A percentile compares a stretch with the other conserved stretches of the same genome.
Evolutionary conservation across 2,329 filamentous ascomycete genomes (phyloP).

Genomic region (Fusarium sp.): DNA sequence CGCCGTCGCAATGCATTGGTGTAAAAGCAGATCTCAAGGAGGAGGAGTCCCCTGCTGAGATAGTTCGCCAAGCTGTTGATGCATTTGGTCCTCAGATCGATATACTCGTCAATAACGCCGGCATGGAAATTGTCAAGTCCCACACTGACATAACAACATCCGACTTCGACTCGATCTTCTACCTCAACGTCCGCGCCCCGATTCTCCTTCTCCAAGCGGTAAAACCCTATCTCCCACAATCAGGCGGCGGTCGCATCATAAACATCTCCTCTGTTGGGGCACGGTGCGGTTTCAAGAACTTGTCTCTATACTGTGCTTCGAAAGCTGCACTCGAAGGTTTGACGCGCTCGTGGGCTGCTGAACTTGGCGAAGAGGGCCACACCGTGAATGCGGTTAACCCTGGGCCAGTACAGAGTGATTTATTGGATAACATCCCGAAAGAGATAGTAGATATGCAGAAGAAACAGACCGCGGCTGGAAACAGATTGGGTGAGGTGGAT

Average conservation of each 20-base stretch:
- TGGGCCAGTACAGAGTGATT: slow-evolving; percentile 69
- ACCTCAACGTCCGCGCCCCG: slow-evolving; percentile 34
- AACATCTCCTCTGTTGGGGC: slow-evolving; percentile 32
- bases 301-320: slow-evolving; percentile 32
- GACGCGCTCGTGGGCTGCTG: slow-evolving; percentile 69
- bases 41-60: not conserved
- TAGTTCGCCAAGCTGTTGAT: slow-evolving; percentile 3
- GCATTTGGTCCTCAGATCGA: slow-evolving; percentile 17
- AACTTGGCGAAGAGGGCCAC: slow-evolving; percentile 61
- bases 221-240: slow-evolving; percentile 1
- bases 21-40: slow-evolving; percentile 24
- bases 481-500: slow-evolving; percentile 63
- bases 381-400: slow-evolving; percentile 73
- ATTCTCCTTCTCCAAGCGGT: slow-evolving; percentile 22
- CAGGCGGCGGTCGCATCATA: slow-evolving; percentile 22
- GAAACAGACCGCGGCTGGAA: slow-evolving; percentile 61
- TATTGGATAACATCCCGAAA: slow-evolving; percentile 60
- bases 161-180: slow-evolving; percentile 32
- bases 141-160: slow-evolving; percentile 5
- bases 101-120: slow-evolving; percentile 30
- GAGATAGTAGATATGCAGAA: slow-evolving; percentile 33
- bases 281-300: slow-evolving; percentile 22
- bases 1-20: slow-evolving; percentile 19
- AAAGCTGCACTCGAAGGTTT: slow-evolving; percentile 49
- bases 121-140: slow-evolving; percentile 31